Conservation (phyloP, 2,329 filamentous ascomycete species). For the Alternaria ethzedia region DNA sequence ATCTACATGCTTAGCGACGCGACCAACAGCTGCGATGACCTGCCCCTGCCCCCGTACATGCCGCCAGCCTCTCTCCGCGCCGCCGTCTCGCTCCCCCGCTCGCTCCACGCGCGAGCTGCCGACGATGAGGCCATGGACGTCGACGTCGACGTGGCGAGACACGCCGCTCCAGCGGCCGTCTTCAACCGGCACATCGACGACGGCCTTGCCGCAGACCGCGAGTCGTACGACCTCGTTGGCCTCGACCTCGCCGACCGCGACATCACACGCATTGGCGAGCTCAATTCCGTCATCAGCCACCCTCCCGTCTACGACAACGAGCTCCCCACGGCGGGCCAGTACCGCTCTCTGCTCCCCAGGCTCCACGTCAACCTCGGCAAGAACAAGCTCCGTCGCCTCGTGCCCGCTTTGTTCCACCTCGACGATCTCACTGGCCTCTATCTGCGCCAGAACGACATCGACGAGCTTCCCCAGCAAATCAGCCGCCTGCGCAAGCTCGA, state of each 20-base stretch:
- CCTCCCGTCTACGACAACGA: constrained; percentile 31
- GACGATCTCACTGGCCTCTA: constrained; percentile 33
- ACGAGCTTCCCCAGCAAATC: constrained; percentile 37
- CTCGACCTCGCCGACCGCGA: constrained; percentile 26
- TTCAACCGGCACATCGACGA: constrained; percentile 21
- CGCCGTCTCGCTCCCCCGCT: background rate
- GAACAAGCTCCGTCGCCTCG: constrained; percentile 29
- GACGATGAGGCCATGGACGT: background rate
- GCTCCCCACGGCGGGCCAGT: constrained; percentile 35
- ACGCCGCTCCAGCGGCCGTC: constrained; percentile 1
- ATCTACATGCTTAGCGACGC: constrained; percentile 42
- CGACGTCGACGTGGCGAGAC: background rate
- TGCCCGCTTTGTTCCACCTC: constrained; percentile 33
- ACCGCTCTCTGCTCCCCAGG: constrained; percentile 38
- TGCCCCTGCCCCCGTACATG: constrained; percentile 15
- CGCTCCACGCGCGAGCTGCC: background rate
- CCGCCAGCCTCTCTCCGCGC: constrained; percentile 9
- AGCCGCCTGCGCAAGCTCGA: constrained; percentile 25
- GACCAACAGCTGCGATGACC: constrained; percentile 22
- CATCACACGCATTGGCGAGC: constrained; percentile 30
- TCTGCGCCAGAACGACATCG: constrained; percentile 33
- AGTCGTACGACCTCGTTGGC: constrained; percentile 22
- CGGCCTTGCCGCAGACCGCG: constrained; percentile 21
- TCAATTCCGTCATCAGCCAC: constrained; percentile 35
- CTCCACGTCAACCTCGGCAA: constrained; percentile 29